phyloP scores from a whole-genome alignment of 2,329 filamentous ascomycete species.

The Alternaria metachromatica region DNA sequence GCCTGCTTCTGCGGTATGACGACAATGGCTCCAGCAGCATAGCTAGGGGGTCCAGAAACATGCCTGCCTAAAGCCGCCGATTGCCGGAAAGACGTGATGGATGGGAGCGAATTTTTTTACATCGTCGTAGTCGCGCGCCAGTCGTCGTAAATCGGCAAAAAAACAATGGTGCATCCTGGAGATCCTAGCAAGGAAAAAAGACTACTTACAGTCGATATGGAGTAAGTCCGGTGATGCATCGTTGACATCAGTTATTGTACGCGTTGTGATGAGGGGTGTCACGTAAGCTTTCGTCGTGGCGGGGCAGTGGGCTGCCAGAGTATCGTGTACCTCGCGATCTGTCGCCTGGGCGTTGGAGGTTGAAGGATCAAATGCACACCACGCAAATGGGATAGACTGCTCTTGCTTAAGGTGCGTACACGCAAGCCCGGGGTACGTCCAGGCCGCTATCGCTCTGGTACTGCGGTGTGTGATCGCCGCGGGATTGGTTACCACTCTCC shows the following conservation, averaged over 20 bases:
- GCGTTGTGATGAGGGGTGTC: slow-evolving; percentile 1
- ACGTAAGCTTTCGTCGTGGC: slow-evolving; percentile 13
- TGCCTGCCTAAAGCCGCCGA: slow-evolving; percentile 30
- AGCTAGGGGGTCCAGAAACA: slow-evolving; percentile 14
- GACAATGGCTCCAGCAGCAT: slow-evolving; percentile 22
- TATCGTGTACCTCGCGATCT: slow-evolving; percentile 1
- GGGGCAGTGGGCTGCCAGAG: slow-evolving; percentile 18
- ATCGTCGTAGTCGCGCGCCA: slow-evolving; percentile 10
- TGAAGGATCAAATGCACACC: slow-evolving; percentile 6
- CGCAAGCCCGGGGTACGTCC: slow-evolving; percentile 1
- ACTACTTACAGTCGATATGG: slow-evolving; percentile 46
- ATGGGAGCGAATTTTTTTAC: slow-evolving; percentile 19
- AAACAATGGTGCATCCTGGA: slow-evolving; percentile 12
- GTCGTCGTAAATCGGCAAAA: slow-evolving; percentile 27
- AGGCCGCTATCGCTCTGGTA: slow-evolving; percentile 31
- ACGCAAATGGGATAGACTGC: slow-evolving; percentile 11
- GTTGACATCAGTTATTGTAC: not conserved
- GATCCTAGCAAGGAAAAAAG: slow-evolving; percentile 13
- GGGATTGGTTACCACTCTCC: not conserved
- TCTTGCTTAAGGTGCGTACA: slow-evolving; percentile 17
- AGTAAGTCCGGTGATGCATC: slow-evolving; percentile 46
- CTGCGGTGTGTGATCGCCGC: slow-evolving; percentile 16
- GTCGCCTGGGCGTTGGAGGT: not conserved
- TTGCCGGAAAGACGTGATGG: slow-evolving; percentile 34
- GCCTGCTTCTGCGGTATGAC: slow-evolving; percentile 26